Evolutionary conservation across 2,329 filamentous ascomycete species (phyloP).

Genomic region (Diplodia scrobiculata): DNA sequence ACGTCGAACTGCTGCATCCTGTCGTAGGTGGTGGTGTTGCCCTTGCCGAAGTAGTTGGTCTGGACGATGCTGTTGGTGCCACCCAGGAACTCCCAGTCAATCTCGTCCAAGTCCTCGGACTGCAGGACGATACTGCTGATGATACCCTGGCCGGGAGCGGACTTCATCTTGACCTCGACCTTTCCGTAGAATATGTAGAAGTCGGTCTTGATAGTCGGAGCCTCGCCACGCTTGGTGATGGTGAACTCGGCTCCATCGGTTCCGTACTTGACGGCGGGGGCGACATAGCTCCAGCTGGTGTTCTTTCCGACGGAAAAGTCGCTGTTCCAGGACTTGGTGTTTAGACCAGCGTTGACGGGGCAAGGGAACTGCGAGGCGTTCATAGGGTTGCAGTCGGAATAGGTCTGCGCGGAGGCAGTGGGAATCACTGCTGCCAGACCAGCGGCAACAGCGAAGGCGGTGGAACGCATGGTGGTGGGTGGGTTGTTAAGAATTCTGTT

Average conservation of each 20-base stretch:
- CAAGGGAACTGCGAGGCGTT: constrained; percentile 46
- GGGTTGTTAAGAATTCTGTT: not conserved
- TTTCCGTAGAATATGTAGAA: constrained; percentile 88
- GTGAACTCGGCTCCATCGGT: constrained; percentile 54
- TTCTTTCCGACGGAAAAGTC: constrained; percentile 50
- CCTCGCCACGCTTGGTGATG: constrained; percentile 52
- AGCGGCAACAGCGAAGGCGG: constrained; percentile 17
- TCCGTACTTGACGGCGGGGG: constrained; percentile 49
- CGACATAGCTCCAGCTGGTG: constrained; percentile 45
- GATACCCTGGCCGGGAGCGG: constrained; percentile 72
- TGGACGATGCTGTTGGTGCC: constrained; percentile 64
- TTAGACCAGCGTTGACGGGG: constrained; percentile 50
- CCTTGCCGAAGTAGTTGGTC: constrained; percentile 78
- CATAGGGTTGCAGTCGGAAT: constrained; percentile 50
- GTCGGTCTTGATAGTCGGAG: constrained; percentile 70
- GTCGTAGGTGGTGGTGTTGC: constrained; percentile 68
- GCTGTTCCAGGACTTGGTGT: constrained; percentile 42
- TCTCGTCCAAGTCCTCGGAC: constrained; percentile 81
- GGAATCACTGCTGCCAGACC: constrained; percentile 34
- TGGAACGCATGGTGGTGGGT: constrained; percentile 18
- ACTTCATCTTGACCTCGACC: constrained; percentile 76
- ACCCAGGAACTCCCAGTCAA: constrained; percentile 82
- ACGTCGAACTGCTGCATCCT: constrained; percentile 66
- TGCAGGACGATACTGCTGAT: constrained; percentile 81
- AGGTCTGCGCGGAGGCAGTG: constrained; percentile 48